Percentiles rank a stretch among this genome's conserved stretches.
Evolutionary conservation across 306 rosid genomes (phyloP).

Genomic region (Prunus mira): DNA sequence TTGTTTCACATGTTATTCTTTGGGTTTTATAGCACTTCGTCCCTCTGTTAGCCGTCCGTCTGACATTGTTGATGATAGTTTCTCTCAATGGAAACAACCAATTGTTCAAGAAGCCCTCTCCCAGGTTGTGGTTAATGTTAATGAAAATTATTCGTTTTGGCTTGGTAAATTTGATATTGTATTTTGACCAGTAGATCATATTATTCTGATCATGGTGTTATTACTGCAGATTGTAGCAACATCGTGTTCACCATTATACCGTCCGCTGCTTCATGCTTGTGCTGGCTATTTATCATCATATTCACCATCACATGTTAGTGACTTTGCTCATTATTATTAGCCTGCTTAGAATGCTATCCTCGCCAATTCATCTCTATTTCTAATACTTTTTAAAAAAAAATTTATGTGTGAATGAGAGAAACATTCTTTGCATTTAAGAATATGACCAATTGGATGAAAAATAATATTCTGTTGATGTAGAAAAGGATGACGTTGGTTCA

Average conservation of each 20-base stretch:
- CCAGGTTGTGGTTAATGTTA: slow-evolving; percentile 51
- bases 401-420: neutral
- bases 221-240: slow-evolving; percentile 70
- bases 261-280: slow-evolving; percentile 74
- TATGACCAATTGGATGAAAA: neutral
- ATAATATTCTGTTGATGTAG: neutral
- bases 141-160: slow-evolving; percentile 6
- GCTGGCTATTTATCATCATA: slow-evolving; percentile 89
- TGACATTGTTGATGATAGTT: slow-evolving; percentile 64
- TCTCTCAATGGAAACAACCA: slow-evolving; percentile 86
- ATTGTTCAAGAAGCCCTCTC: slow-evolving; percentile 77
- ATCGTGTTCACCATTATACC: slow-evolving; percentile 59
- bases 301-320: slow-evolving; percentile 86
- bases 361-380: neutral
- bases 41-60: slow-evolving; percentile 65
- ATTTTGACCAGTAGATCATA: neutral
- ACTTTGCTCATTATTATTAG: slow-evolving; percentile 18
- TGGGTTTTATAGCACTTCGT: slow-evolving; percentile 67
- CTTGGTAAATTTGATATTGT: slow-evolving; percentile 12
- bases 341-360: neutral
- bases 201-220: slow-evolving; percentile 26
- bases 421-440: neutral
- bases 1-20: slow-evolving; percentile 15
- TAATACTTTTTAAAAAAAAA: neutral
- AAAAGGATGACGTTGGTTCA: neutral